phyloP scores from a whole-genome alignment of 1,284 basidiomycete species.

The Xanthoconium separans region DNA sequence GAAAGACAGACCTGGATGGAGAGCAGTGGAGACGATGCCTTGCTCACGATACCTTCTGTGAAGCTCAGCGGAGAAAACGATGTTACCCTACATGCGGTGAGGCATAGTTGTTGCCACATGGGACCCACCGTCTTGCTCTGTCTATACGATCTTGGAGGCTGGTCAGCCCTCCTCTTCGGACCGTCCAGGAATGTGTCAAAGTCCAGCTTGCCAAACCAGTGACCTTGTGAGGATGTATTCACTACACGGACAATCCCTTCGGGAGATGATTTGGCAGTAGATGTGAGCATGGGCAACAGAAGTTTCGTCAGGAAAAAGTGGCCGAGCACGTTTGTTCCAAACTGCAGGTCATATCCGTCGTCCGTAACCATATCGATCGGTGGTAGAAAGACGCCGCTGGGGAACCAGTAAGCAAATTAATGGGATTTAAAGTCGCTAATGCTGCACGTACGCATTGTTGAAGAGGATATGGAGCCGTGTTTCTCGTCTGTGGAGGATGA shows the following conservation, averaged over 20 bases:
- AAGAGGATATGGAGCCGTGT: slow-evolving; percentile 49
- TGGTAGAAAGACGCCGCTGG: slow-evolving; percentile 56
- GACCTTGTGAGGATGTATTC: slow-evolving; percentile 5
- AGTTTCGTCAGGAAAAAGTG: slow-evolving; percentile 41
- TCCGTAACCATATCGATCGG: slow-evolving; percentile 45
- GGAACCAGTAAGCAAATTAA: background rate
- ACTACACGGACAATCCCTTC: slow-evolving; percentile 13
- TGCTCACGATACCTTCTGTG: slow-evolving; percentile 34
- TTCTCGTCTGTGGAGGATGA: slow-evolving; percentile 38
- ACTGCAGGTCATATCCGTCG: slow-evolving; percentile 63
- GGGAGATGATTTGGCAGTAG: slow-evolving; percentile 29
- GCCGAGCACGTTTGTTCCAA: slow-evolving; percentile 59
- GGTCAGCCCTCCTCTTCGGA: slow-evolving; percentile 7
- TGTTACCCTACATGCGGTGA: slow-evolving; percentile 22
- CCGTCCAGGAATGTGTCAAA: slow-evolving; percentile 11
- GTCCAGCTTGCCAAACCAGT: background rate
- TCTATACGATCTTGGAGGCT: slow-evolving; percentile 1
- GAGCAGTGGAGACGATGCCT: slow-evolving; percentile 33
- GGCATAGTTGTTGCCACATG: too few relatives aligned
- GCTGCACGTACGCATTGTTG: slow-evolving; percentile 45
- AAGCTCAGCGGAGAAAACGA: slow-evolving; percentile 33
- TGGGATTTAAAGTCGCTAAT: slow-evolving; percentile 21
- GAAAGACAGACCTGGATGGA: slow-evolving; percentile 33
- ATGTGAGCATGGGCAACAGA: slow-evolving; percentile 42
- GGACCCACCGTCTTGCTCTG: slow-evolving; percentile 10